These are phyloP conservation scores for Ogataea philodendri DNA, from an alignment of 805 yeast species.

Conservation along the genomic window DNA sequence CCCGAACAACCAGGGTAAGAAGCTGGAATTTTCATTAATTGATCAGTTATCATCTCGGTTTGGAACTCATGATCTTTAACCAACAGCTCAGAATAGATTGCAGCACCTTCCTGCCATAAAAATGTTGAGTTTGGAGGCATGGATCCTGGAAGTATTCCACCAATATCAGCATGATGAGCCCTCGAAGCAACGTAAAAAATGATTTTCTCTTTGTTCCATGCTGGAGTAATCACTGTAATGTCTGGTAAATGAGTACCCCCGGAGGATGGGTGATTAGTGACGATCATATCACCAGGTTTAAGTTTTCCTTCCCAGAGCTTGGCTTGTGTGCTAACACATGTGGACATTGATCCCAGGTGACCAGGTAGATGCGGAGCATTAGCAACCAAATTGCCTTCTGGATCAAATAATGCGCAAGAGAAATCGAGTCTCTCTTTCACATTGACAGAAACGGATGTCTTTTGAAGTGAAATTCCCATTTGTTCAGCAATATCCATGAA, in stretches of 20 bases:
- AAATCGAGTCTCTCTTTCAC: conserved; percentile 49
- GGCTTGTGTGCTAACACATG: conserved; percentile 38
- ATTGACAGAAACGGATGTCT: conserved; percentile 43
- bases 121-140: conserved; percentile 55
- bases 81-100: conserved; percentile 51
- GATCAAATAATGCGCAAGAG: conserved; percentile 48
- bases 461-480: conserved; percentile 46
- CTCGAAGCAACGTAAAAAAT: conserved; percentile 56
- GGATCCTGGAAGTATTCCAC: conserved; percentile 58
- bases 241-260: conserved; percentile 51
- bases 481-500: conserved; percentile 52
- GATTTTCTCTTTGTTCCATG: conserved; percentile 43
- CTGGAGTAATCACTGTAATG: conserved; percentile 58
- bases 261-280: conserved; percentile 43
- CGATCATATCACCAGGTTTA: conserved; percentile 43
- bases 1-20: conserved; percentile 50
- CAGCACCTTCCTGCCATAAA: conserved; percentile 55
- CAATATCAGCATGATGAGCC: conserved; percentile 64
- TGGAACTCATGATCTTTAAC: conserved; percentile 50
- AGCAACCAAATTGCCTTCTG: conserved; percentile 36
- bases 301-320: conserved; percentile 39
- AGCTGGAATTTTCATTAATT: conserved; percentile 48
- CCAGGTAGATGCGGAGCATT: conserved; percentile 43
- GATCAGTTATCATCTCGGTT: conserved; percentile 46
- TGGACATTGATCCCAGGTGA: conserved; percentile 47